Base-by-base conservation (phyloP, 2,329 filamentous ascomycete species). In the Paracamarosporium sp. region DNA sequence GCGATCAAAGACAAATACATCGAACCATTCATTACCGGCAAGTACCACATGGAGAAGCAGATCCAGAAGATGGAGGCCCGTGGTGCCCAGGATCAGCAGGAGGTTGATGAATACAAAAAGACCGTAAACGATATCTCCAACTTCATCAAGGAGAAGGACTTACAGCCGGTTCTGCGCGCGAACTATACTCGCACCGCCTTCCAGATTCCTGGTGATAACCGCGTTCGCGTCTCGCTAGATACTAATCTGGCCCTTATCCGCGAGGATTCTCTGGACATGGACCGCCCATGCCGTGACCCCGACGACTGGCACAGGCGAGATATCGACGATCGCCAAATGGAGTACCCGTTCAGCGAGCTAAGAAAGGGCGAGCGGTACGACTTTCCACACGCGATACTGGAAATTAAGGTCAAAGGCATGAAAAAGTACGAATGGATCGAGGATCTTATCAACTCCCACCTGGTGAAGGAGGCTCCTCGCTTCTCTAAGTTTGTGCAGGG, bases 401-500 rank as follows among this genome's bases (percentile, higher is more conserved):
- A 99, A 77, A 93, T 99, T 79, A 97, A 97, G 80, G 83, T 97
- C 66, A 84, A 82, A 64, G 77, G 77, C 47, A 85, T 86, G 64
- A 93, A 91, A 76, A 87, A 88, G 54, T 89, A 90, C 4, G 86
- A 89, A 62, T 99, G 95, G 95, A 83, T 98, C 31, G 87, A 93
- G 65, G 95, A 99, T 66, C 81, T 99, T 65, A 97, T 96, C 87
- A 85, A 86, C 51, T 97, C 93, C 5, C 94, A 99, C 76, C 85
- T 99, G 4, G 91, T 99, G 62, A 93, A 97, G 73, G 88, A 93
- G 44, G 89, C 91, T 0, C 92, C 93, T 1, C 88, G 90, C 50
- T 99, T 99, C 80, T 97, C 93, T 69, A 99, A 99, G 76, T 99
- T 98, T 68, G 90, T 96, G 2, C 94, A 99, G 69, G 95, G 95